phyloP scores from a whole-genome alignment of 352 stramenopile genomes.

The Globisporangium carolinianum region DNA sequence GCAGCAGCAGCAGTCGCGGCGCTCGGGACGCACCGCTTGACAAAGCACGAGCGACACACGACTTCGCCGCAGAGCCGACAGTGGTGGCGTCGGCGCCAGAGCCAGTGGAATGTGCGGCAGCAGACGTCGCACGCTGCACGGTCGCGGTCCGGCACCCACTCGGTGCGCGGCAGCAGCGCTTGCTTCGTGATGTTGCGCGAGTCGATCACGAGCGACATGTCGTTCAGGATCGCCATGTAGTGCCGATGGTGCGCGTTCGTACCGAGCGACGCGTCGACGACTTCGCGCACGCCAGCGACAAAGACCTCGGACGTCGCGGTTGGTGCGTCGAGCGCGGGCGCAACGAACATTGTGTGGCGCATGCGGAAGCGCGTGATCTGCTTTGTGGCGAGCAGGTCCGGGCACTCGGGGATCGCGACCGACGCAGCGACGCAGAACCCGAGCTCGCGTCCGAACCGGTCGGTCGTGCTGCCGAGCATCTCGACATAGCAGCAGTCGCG shows the following conservation, averaged over 20 bases:
- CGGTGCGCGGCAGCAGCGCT: conserved; percentile 15
- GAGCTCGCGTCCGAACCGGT: conserved; percentile 27
- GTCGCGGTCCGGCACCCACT: conserved; percentile 33
- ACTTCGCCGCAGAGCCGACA: conserved; percentile 46
- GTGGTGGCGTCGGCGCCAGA: conserved; percentile 34
- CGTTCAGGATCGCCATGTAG: conserved; percentile 38
- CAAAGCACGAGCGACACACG: conserved; percentile 42
- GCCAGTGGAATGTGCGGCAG: conserved; percentile 15
- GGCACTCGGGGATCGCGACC: conserved; percentile 37
- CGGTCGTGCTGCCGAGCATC: conserved; percentile 40
- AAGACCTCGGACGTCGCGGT: conserved; percentile 41
- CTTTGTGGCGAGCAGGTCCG: conserved; percentile 20
- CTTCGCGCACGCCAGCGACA: conserved; percentile 29
- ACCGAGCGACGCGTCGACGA: conserved; percentile 23
- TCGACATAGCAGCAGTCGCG: conserved; percentile 44
- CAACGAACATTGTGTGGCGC: conserved; percentile 39
- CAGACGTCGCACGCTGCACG: conserved; percentile 19
- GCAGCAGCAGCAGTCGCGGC: not conserved
- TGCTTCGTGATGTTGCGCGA: conserved; percentile 42
- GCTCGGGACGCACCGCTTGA: conserved; percentile 26
- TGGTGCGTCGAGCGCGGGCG: conserved; percentile 21
- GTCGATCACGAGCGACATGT: conserved; percentile 52
- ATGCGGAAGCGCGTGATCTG: conserved; percentile 31
- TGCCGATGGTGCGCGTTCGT: conserved; percentile 34
- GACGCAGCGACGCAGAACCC: conserved; percentile 34